Conservation (phyloP, 2,329 filamentous ascomycete genomes). For the Delphinella strobiligena region DNA sequence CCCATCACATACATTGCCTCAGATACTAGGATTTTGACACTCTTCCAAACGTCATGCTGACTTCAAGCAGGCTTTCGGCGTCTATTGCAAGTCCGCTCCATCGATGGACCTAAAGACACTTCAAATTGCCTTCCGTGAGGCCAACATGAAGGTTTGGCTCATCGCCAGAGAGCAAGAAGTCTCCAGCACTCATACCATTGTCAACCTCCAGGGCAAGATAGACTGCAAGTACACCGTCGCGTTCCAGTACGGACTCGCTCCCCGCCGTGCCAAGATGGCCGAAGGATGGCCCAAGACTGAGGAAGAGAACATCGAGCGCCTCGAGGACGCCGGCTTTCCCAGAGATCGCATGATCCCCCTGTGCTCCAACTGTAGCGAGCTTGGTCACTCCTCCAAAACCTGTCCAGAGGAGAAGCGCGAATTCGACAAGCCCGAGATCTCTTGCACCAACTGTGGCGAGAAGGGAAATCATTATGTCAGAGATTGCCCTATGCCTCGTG, state of each 20-base stretch:
- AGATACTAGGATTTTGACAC: too few species aligned
- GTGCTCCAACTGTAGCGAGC: slow-evolving; percentile 39
- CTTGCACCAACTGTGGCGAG: slow-evolving; percentile 38
- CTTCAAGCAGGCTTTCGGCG: slow-evolving; percentile 20
- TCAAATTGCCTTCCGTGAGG: slow-evolving; percentile 46
- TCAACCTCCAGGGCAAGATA: slow-evolving; percentile 57
- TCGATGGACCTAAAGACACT: slow-evolving; percentile 47
- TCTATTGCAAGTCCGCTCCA: slow-evolving; percentile 51
- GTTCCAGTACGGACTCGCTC: slow-evolving; percentile 35
- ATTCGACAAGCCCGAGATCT: slow-evolving; percentile 28
- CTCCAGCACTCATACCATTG: slow-evolving; percentile 49
- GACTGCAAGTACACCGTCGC: slow-evolving; percentile 39
- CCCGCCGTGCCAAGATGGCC: slow-evolving; percentile 33
- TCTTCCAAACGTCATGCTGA: too few species aligned
- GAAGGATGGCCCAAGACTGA: slow-evolving; percentile 36
- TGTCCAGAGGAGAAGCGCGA: slow-evolving; percentile 36
- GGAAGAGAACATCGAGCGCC: slow-evolving; percentile 40
- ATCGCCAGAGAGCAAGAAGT: slow-evolving; percentile 49
- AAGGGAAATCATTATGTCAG: slow-evolving; percentile 26
- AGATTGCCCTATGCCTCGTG: slow-evolving; percentile 34
- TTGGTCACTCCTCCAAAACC: slow-evolving; percentile 35
- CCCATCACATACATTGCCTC: not conserved
- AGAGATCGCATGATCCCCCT: slow-evolving; percentile 38
- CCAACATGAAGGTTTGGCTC: slow-evolving; percentile 45
- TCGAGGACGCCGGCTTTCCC: slow-evolving; percentile 38